phyloP scores from a whole-genome alignment of 441 rosid genomes.

The Bocquillonia castaneifolia region DNA sequence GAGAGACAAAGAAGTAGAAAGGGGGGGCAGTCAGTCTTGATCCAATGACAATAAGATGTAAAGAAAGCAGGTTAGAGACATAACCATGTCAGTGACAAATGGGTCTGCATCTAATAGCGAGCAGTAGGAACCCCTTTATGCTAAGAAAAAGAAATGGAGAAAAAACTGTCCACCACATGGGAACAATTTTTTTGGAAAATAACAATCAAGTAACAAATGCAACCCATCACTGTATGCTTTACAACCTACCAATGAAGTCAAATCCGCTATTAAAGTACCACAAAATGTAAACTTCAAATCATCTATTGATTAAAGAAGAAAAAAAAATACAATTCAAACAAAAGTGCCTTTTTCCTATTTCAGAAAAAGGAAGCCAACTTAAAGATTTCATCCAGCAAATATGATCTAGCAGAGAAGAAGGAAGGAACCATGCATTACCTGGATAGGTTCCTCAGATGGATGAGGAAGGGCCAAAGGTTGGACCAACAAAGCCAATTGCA shows the following conservation, averaged over 20 bases:
- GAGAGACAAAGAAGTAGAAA: background rate
- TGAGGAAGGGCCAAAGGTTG: conserved; percentile 73
- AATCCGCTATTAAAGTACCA: background rate
- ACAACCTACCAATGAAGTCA: background rate
- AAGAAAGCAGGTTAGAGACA: background rate
- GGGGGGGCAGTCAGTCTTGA: background rate
- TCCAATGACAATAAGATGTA: background rate
- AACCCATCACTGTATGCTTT: background rate
- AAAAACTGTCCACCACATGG: background rate
- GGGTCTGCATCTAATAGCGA: background rate
- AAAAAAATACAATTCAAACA: background rate
- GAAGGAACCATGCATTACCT: conserved; percentile 33
- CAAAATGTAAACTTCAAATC: background rate
- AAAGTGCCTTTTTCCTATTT: background rate
- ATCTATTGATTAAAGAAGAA: background rate
- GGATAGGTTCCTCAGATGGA: conserved; percentile 71
- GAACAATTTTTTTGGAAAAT: background rate
- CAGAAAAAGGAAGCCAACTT: background rate
- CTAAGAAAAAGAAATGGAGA: background rate
- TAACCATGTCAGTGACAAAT: background rate
- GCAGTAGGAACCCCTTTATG: background rate
- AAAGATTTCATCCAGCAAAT: background rate
- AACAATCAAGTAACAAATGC: background rate
- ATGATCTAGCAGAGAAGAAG: background rate
- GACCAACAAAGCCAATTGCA: conserved; percentile 63